Percentiles rank a stretch among this genome's conserved stretches.
These are phyloP conservation scores for Buxus sempervirens DNA, from an alignment of 164 flowering plant genomes.

Conservation along the genomic window DNA sequence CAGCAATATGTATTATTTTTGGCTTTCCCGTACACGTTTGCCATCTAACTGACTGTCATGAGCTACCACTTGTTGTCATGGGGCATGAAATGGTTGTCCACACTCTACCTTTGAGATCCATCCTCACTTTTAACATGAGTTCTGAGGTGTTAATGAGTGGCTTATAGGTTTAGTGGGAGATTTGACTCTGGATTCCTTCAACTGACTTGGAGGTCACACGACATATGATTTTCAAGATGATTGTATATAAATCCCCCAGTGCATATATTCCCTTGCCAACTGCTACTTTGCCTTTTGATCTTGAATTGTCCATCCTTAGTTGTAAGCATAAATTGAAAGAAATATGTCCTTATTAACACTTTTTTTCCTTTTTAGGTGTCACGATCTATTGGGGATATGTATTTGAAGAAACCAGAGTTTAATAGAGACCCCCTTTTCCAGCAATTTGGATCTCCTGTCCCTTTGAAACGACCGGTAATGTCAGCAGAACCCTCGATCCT, in stretches of 20 bases:
- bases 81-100: not conserved
- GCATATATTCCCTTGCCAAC: constrained; percentile 1
- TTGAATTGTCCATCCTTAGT: not conserved
- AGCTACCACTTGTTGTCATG: not conserved
- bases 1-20: too few relatives aligned
- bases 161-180: not conserved
- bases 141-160: not conserved
- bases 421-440: constrained; percentile 42
- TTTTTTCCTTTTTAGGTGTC: constrained; percentile 37
- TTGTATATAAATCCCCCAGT: not conserved
- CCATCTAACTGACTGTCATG: constrained; percentile 1
- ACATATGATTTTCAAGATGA: not conserved
- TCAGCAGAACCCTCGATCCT: constrained; percentile 59
- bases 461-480: constrained; percentile 40
- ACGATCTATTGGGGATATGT: constrained; percentile 61
- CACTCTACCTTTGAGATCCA: not conserved
- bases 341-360: constrained; percentile 2
- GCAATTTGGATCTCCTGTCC: constrained; percentile 38
- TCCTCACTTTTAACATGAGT: not conserved
- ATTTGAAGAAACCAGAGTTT: constrained; percentile 56
- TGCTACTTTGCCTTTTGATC: not conserved
- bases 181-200: not conserved
- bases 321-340: not conserved
- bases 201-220: not conserved
- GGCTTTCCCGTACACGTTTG: constrained; percentile 4